Conservation (phyloP, 495 filamentous ascomycete species). For the Aspergillus heteromorphus region DNA sequence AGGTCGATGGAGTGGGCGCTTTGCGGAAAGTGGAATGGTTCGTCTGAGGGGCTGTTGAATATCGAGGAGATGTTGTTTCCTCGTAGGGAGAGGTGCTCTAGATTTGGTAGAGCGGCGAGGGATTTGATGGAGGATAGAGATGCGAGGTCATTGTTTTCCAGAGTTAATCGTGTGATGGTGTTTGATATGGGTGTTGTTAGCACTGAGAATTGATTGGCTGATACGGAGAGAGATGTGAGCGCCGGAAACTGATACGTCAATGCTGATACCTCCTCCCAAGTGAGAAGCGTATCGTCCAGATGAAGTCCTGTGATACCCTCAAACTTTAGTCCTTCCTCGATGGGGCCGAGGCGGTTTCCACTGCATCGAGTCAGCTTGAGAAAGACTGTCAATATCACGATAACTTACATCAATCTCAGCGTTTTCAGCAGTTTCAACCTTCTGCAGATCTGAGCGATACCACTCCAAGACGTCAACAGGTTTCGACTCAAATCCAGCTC, state of each 20-base stretch:
- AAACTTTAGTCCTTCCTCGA: slow-evolving; percentile 44
- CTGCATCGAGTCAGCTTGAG: slow-evolving; percentile 37
- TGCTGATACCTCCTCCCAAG: slow-evolving; percentile 54
- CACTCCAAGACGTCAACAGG: slow-evolving; percentile 60
- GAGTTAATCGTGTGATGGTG: slow-evolving; percentile 53
- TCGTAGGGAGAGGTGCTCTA: slow-evolving; percentile 47
- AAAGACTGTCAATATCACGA: background rate
- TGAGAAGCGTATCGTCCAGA: slow-evolving; percentile 65
- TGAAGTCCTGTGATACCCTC: slow-evolving; percentile 59
- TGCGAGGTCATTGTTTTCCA: slow-evolving; percentile 72
- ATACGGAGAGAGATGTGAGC: slow-evolving; percentile 53
- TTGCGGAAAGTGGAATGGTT: slow-evolving; percentile 33
- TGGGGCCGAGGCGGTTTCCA: slow-evolving; percentile 66
- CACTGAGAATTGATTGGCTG: slow-evolving; percentile 45
- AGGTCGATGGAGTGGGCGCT: slow-evolving; percentile 63
- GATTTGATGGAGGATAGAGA: slow-evolving; percentile 52
- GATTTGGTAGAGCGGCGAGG: slow-evolving; percentile 51
- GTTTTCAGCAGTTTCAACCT: slow-evolving; percentile 56
- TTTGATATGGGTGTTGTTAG: slow-evolving; percentile 34
- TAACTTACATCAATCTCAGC: slow-evolving; percentile 65
- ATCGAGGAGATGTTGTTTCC: slow-evolving; percentile 39
- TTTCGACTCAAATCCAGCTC: slow-evolving; percentile 87
- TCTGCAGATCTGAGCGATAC: slow-evolving; percentile 64
- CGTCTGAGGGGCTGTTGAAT: slow-evolving; percentile 2
- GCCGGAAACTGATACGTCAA: slow-evolving; percentile 49